Evolutionary conservation across 164 flowering plant genomes (phyloP).

Genomic region (Magnolia kwangsiensis): DNA sequence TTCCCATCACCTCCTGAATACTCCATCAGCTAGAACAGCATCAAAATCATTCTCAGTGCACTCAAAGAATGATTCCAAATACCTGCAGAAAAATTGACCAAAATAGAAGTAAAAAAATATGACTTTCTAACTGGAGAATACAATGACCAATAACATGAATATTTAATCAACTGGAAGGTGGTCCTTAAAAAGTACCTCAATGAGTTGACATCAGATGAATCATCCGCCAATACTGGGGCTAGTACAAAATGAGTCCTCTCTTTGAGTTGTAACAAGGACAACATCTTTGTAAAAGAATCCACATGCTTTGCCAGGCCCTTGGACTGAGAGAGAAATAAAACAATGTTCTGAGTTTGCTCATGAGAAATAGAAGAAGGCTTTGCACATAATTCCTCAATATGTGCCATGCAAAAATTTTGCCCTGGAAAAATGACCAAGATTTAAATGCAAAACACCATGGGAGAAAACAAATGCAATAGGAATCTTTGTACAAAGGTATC

Average conservation of each 20-base stretch:
- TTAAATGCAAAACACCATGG: neutral
- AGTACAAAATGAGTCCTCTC: too few relatives aligned
- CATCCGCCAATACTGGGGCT: too few relatives aligned
- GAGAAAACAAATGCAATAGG: neutral
- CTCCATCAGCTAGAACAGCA: conserved; percentile 72
- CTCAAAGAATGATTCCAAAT: conserved; percentile 49
- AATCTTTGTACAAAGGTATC: neutral
- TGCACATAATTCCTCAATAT: conserved; percentile 59
- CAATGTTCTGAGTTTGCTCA: conserved; percentile 69
- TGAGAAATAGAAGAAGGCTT: conserved; percentile 38
- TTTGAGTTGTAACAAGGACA: conserved; percentile 43
- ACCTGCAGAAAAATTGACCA: conserved; percentile 33
- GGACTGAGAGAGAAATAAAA: conserved; percentile 64
- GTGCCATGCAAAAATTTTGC: conserved; percentile 64
- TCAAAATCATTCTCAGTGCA: conserved; percentile 53
- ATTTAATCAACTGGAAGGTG: too few relatives aligned
- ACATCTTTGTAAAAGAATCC: conserved; percentile 70
- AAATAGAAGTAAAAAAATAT: neutral
- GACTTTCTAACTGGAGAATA: neutral
- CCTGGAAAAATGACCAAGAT: conserved; percentile 37
- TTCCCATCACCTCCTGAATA: too few relatives aligned
- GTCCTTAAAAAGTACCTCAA: too few relatives aligned
- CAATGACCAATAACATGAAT: neutral
- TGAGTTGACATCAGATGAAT: too few relatives aligned
- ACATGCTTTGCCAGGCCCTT: conserved; percentile 68